Base-by-base conservation (phyloP, 2,329 filamentous ascomycete species). In the Acrodontium crateriforme region DNA sequence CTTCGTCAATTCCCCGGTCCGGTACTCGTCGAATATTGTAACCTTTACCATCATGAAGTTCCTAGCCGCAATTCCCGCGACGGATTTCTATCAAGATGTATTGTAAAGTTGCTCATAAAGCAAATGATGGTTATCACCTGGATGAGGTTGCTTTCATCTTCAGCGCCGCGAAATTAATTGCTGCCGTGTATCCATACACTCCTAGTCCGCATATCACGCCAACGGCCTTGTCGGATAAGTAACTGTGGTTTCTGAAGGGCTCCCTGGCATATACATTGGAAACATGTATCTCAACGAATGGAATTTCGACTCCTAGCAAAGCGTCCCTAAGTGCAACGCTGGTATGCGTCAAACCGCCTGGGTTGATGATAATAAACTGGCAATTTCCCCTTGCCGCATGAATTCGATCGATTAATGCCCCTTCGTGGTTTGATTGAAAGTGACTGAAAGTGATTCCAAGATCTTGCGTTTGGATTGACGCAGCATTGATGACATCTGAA, bases 381-480 rank as follows among this genome's bases (percentile, higher is more conserved):
- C 71, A 56, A 2, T 59, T 58, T 15, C 53, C 58, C 2, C 72
- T 65, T 0, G 76, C 76, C 11, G 63, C 64, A 30, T 85, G 79
- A 39, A 87, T 77, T 35, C 74, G 68, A 55, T 83, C 77, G 34
- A 83, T 61, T 35, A 83, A 69, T 16, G 69, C 71, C 30, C 79
- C 79, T 53, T 87, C 80, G 49, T 79, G 73, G 56, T 85, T 87
- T 9, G 76, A 80, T 54, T 85, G 79, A 52, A 79, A 80, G 20
- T 63, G 53, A 7, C 66, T 53, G 13, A 85, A 53, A 5, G 55
- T 52, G 24, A 65, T 53, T 24, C 59, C 59, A 2, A 72, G 62
- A 0, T 48, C 38, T 0, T 52, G 25, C 17, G 69, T 70, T 35
- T 74, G 70, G 0, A 55, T 35, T 26, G 58, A 45, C 14, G 67